These are phyloP conservation scores for Ogataea salicorniae DNA, from an alignment of 805 yeast species.

Conservation along the genomic window DNA sequence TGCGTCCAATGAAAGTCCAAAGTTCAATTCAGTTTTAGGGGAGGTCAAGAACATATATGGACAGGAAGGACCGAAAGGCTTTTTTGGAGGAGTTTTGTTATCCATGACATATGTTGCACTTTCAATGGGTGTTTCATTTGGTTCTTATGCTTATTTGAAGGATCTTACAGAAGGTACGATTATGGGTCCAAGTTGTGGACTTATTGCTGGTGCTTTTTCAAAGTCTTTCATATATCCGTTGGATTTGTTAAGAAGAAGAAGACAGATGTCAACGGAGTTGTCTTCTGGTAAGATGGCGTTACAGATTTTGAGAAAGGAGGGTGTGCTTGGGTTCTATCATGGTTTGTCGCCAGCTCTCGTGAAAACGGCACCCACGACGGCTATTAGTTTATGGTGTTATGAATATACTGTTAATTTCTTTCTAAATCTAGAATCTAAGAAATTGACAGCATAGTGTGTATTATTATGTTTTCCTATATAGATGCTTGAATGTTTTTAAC, in stretches of 20 bases:
- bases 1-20: conserved; percentile 51
- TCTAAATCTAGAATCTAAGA: conserved; percentile 6
- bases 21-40: conserved; percentile 29
- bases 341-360: conserved; percentile 68
- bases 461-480: neutral
- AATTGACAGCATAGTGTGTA: neutral
- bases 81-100: conserved; percentile 45
- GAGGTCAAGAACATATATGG: conserved; percentile 33
- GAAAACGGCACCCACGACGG: conserved; percentile 75
- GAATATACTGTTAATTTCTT: conserved; percentile 26
- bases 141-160: conserved; percentile 53
- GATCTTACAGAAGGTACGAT: conserved; percentile 32
- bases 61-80: conserved; percentile 38
- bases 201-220: conserved; percentile 69
- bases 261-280: conserved; percentile 48
- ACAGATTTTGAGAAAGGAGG: conserved; percentile 49
- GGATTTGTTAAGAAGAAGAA: conserved; percentile 73
- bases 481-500: too few species aligned
- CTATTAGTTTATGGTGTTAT: conserved; percentile 31
- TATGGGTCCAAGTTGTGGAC: conserved; percentile 57
- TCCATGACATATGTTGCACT: conserved; percentile 61
- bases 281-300: conserved; percentile 23
- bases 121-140: conserved; percentile 70
- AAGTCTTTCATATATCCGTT: conserved; percentile 79
- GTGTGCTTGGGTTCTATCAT: conserved; percentile 62